Evolutionary conservation across 345 rosid species (phyloP).

Genomic region (Linum lewisii): DNA sequence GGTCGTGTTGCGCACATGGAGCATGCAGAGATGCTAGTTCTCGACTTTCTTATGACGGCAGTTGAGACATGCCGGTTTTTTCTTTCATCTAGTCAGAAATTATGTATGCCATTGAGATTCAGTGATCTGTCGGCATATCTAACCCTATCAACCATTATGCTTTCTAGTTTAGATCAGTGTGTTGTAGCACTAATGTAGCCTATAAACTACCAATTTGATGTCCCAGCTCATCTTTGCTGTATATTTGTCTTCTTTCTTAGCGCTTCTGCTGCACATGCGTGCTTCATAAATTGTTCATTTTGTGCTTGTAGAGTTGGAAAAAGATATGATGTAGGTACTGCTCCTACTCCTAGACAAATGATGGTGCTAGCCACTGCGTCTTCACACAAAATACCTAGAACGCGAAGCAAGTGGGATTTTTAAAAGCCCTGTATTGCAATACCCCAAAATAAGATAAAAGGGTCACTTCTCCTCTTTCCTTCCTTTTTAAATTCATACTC

Average conservation of each 20-base stretch:
- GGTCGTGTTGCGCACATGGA: too few species aligned
- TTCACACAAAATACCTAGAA: conserved; percentile 8
- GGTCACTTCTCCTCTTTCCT: too few species aligned
- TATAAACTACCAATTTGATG: neutral
- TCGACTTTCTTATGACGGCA: neutral
- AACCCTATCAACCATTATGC: neutral
- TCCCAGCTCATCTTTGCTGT: neutral
- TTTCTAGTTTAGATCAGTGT: neutral
- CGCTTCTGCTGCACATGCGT: conserved; percentile 2
- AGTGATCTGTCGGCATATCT: neutral
- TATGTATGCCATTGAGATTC: neutral
- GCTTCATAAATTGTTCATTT: neutral
- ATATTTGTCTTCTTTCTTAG: neutral
- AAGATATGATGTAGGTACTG: conserved; percentile 8
- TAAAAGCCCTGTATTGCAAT: conserved; percentile 1
- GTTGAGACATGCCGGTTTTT: neutral
- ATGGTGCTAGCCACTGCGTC: conserved; percentile 26
- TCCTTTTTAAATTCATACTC: too few species aligned
- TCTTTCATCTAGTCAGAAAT: conserved; percentile 5
- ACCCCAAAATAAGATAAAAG: neutral
- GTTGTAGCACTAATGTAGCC: neutral
- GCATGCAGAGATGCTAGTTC: neutral
- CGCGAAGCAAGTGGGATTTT: conserved; percentile 13
- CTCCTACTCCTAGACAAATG: conserved; percentile 12
- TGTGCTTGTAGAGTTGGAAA: conserved; percentile 7